Evolutionary conservation across 2,329 filamentous ascomycete species (phyloP), one percentile per base, ranked within the genome.

Genomic region (Aurifilum marmelostoma): DNA sequence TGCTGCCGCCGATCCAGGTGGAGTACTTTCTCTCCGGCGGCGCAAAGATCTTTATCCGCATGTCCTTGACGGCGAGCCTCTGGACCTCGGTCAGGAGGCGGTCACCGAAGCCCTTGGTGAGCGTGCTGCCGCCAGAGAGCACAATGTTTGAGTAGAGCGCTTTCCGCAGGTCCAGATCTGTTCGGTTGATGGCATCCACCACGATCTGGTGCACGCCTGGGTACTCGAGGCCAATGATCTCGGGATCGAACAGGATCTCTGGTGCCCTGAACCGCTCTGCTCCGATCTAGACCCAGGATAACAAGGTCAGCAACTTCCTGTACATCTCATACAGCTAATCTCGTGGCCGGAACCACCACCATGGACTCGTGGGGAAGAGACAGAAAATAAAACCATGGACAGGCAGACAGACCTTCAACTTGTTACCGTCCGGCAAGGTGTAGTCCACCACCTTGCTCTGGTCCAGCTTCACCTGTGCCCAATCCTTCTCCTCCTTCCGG

Each of bases 31-130:
- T 88, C 85, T 99, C 96, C 7, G 96, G 95, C 67, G 96, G 96
- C 66, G 96, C 96, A 83, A 97, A 97, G 78, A 99, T 99, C 86
- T 97, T 97, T 84, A 99, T 98, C 76, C 94, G 90, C 95, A 97
- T 99, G 79, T 99, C 96, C 85, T 97, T 97, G 75, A 98, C 94
- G 14, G 96, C 96, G 75, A 98, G 84, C 78, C 91, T 87, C 82
- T 97, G 96, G 73, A 98, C 91, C 82, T 99, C 96, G 74, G 92
- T 90, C 77, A 99, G 85, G 75, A 99, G 83, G 65, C 96, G 88
- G 81, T 98, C 96, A 68, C 95, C 95, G 78, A 99, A 99, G 59
- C 96, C 96, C 83, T 96, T 97, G 75, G 94, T 98, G 77, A 99
- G 85, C 34, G 96, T 99, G 76, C 94, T 97, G 66, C 96, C 96